Percentiles rank a stretch among this genome's conserved stretches.
phyloP scores from a whole-genome alignment of 2,329 filamentous ascomycete genomes.

The Trichoderma endophyticum region DNA sequence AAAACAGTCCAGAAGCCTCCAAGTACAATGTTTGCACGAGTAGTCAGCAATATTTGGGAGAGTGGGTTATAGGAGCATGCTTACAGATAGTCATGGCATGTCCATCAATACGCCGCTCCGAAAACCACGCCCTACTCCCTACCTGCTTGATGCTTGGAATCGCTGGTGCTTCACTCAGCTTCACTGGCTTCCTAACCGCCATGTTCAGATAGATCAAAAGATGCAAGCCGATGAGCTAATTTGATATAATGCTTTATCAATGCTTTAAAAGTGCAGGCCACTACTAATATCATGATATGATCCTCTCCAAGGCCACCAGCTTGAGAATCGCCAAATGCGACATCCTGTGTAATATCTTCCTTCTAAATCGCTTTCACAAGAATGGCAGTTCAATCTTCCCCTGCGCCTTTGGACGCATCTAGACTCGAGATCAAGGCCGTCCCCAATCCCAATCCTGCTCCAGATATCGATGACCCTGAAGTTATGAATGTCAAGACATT shows the following conservation, averaged over 20 bases:
- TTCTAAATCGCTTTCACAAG: neutral
- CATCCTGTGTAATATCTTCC: neutral
- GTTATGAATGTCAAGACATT: neutral
- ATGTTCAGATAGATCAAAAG: neutral
- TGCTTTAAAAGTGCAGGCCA: neutral
- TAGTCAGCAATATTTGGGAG: neutral
- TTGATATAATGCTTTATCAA: neutral
- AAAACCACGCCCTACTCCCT: neutral
- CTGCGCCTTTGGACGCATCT: neutral
- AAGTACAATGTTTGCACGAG: neutral
- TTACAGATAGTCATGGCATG: neutral
- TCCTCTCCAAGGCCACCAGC: neutral
- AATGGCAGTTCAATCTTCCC: neutral
- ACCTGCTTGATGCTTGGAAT: neutral
- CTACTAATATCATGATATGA: neutral
- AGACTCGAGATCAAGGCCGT: neutral
- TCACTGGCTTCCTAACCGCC: neutral
- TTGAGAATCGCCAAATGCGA: neutral
- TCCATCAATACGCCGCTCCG: neutral
- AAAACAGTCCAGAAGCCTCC: neutral
- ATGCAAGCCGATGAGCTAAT: neutral
- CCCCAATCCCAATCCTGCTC: neutral
- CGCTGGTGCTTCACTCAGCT: neutral
- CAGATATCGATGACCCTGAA: neutral
- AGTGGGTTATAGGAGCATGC: neutral